Evolutionary conservation across 2,329 filamentous ascomycete genomes (phyloP).

Genomic region (Nemania abortiva): DNA sequence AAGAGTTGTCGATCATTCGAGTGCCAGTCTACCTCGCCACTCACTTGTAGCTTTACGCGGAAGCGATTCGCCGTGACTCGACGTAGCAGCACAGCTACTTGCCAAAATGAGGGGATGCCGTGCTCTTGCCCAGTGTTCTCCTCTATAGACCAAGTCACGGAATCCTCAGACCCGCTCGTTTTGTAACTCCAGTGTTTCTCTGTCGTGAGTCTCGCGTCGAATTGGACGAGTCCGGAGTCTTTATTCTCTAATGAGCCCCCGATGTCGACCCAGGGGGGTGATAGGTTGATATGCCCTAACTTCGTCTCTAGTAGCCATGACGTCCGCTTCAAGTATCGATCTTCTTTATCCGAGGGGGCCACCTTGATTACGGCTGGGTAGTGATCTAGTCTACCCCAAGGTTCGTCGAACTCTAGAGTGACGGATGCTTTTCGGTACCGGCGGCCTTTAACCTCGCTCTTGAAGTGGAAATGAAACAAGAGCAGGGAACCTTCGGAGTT

Average conservation of each 20-base stretch:
- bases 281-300: not conserved
- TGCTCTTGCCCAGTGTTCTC: not conserved
- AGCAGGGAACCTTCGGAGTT: not conserved
- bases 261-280: not conserved
- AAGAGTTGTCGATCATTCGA: not conserved
- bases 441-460: not conserved
- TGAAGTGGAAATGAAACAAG: not conserved
- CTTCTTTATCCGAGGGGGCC: not conserved
- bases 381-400: too few relatives aligned
- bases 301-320: not conserved
- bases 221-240: not conserved
- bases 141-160: not conserved
- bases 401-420: not conserved
- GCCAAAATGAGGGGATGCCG: not conserved
- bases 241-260: not conserved
- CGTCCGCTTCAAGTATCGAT: not conserved
- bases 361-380: not conserved
- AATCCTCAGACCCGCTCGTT: not conserved
- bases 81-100: not conserved
- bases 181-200: not conserved
- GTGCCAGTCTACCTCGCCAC: not conserved
- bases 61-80: not conserved
- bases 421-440: not conserved
- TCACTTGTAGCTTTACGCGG: not conserved
- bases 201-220: not conserved